A percentile compares a stretch with the other conserved stretches of the same genome.
Conservation (phyloP, 179 eudicot genomes). For the Beta lomatogona region DNA sequence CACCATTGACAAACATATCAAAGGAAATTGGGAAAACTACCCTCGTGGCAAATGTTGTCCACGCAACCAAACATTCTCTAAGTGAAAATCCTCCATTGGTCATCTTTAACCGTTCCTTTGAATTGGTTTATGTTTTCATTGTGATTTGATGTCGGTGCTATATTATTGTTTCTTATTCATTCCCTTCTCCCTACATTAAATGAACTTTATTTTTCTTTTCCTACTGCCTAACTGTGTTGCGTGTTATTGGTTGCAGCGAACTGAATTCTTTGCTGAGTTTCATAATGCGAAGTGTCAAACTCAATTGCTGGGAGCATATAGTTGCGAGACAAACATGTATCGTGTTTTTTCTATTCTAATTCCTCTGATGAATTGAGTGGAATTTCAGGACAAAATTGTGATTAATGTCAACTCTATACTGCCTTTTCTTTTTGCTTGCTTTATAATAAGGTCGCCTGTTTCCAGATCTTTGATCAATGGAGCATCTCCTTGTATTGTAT, state of each 20-base stretch:
- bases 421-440: neutral
- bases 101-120: neutral
- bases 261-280: slow-evolving; percentile 1
- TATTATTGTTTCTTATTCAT: too few species aligned
- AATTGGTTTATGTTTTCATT: neutral
- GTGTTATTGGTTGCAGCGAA: slow-evolving; percentile 21
- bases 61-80: too few species aligned
- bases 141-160: neutral
- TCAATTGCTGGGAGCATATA: slow-evolving; percentile 11
- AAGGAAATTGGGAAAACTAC: too few species aligned
- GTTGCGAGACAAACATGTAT: neutral
- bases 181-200: too few species aligned
- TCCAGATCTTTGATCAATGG: neutral
- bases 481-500: too few species aligned
- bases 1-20: too few species aligned
- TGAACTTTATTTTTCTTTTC: neutral
- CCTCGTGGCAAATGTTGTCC: too few species aligned
- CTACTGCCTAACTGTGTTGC: neutral
- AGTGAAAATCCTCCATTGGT: neutral
- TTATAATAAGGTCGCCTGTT: slow-evolving; percentile 14
- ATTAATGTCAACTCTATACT: neutral
- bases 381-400: slow-evolving; percentile 3
- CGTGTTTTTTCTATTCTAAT: neutral
- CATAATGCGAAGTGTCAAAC: neutral
- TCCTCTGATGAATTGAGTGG: neutral